Evolutionary conservation across 345 rosid species (phyloP).

Genomic region (Populus davidiana): DNA sequence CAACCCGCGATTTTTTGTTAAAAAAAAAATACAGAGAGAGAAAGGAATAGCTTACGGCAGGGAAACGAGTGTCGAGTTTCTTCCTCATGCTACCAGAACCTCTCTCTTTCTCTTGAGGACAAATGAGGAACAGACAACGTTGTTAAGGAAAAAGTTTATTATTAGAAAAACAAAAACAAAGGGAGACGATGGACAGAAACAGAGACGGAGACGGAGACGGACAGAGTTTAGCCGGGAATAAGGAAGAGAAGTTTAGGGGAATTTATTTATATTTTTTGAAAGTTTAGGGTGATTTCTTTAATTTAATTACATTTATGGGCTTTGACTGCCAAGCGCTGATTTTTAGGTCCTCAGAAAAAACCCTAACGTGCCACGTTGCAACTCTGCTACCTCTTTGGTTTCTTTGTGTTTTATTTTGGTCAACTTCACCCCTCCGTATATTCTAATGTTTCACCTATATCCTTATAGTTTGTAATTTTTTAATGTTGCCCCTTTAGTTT

Average conservation of each 20-base stretch:
- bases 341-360: background rate
- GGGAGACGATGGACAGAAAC: background rate
- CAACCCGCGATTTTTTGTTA: background rate
- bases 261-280: background rate
- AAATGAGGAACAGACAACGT: background rate
- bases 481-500: too few relatives aligned
- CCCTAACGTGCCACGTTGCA: background rate
- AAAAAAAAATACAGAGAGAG: background rate
- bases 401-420: background rate
- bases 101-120: background rate
- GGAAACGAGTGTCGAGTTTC: slow-evolving; percentile 51
- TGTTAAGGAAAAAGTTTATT: background rate
- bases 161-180: background rate
- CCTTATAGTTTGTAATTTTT: background rate
- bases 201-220: too few relatives aligned
- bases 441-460: background rate
- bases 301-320: background rate
- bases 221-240: background rate
- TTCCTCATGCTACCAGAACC: slow-evolving; percentile 31
- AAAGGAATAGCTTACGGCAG: slow-evolving; percentile 14
- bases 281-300: background rate
- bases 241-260: background rate
- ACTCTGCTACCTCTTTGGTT: background rate
- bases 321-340: background rate
- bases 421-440: background rate